A percentile compares a stretch with the other conserved stretches of the same genome.
phyloP scores from a whole-genome alignment of 495 filamentous ascomycete genomes.

The Usnea hakonensis region DNA sequence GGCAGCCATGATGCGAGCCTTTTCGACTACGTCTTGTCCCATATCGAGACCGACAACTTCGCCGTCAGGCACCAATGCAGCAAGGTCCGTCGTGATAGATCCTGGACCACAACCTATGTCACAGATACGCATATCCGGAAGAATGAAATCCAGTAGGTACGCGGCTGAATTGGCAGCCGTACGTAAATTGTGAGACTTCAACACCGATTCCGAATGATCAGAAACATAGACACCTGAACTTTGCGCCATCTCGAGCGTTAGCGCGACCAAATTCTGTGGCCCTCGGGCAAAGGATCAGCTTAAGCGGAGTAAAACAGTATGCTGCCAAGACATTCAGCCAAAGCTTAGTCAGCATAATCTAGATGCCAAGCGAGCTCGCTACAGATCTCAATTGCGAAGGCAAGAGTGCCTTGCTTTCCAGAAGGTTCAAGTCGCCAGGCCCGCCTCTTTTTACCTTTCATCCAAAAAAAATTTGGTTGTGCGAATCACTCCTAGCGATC shows the following conservation, averaged over 20 bases:
- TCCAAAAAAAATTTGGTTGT: not conserved
- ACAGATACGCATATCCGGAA: constrained; percentile 42
- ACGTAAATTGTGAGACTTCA: constrained; percentile 44
- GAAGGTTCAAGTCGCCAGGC: not conserved
- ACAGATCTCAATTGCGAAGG: not conserved
- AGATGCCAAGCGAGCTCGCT: not conserved
- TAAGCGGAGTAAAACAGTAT: too few relatives aligned
- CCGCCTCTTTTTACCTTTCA: not conserved
- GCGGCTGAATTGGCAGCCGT: constrained; percentile 44
- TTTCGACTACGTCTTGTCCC: constrained; percentile 30
- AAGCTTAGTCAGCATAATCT: not conserved
- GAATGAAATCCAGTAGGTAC: constrained; percentile 44
- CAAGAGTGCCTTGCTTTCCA: not conserved
- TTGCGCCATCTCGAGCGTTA: constrained; percentile 11
- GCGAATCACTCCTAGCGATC: not conserved
- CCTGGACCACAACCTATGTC: constrained; percentile 55
- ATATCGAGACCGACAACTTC: constrained; percentile 39
- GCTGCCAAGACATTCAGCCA: not conserved
- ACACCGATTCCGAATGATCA: constrained; percentile 43
- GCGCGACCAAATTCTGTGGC: too few relatives aligned
- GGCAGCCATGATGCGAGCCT: constrained; percentile 32
- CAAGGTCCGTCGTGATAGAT: constrained; percentile 48
- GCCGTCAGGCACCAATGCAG: constrained; percentile 39
- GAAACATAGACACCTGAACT: constrained; percentile 35
- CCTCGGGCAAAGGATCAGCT: too few relatives aligned